phyloP scores from a whole-genome alignment of 2,329 filamentous ascomycete species.

The Colletotrichum tabaci region DNA sequence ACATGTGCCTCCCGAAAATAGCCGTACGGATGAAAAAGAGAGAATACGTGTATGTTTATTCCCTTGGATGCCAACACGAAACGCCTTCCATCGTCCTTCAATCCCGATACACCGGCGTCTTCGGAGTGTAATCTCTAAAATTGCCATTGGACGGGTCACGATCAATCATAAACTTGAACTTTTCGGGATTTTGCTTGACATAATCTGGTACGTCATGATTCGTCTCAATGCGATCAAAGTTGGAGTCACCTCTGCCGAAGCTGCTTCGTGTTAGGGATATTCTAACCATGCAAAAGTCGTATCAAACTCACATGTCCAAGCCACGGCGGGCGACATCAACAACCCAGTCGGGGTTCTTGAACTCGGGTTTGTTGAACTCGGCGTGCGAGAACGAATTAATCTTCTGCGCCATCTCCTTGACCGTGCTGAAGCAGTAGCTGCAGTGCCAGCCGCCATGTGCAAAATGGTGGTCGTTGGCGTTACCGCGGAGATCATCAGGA shows the following conservation, averaged over 20 bases:
- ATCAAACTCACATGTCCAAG: constrained; percentile 57
- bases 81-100: background rate
- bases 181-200: constrained; percentile 51
- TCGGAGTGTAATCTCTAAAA: constrained; percentile 50
- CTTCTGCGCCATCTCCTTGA: constrained; percentile 69
- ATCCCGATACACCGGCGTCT: background rate
- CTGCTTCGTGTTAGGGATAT: constrained; percentile 17
- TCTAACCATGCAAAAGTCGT: constrained; percentile 47
- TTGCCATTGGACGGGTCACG: constrained; percentile 56
- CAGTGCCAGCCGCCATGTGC: constrained; percentile 73
- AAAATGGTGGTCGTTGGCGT: constrained; percentile 58
- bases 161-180: constrained; percentile 56
- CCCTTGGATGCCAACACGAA: background rate
- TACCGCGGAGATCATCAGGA: constrained; percentile 68
- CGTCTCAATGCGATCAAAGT: constrained; percentile 49
- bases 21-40: background rate
- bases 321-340: constrained; percentile 59
- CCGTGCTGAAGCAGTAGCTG: constrained; percentile 71
- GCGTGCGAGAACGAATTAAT: constrained; percentile 62
- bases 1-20: background rate
- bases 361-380: constrained; percentile 55
- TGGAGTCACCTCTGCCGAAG: constrained; percentile 43
- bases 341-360: constrained; percentile 56
- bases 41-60: background rate
- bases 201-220: constrained; percentile 61